A percentile compares a stretch with the other conserved stretches of the same genome.
Conservation (phyloP, 352 stramenopile genomes). For the Thraustochytrium sp. region DNA sequence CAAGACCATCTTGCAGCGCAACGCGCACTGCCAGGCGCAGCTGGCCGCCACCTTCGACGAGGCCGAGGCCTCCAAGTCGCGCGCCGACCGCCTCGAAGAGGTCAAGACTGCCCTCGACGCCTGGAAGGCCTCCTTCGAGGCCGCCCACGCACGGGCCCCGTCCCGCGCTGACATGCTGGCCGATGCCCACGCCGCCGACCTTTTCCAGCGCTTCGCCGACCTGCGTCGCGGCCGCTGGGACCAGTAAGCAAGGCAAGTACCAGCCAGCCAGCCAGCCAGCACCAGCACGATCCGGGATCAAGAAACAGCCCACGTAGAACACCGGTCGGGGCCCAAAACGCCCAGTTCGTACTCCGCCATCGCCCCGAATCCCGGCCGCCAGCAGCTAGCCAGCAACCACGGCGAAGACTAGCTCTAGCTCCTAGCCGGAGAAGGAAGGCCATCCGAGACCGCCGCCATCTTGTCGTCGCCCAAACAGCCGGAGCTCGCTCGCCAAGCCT, state of each 20-base stretch:
- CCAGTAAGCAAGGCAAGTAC: not conserved
- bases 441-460: no score
- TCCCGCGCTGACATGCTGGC: constrained; percentile 64
- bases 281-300: no score
- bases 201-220: constrained; percentile 65
- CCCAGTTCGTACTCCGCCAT: no score
- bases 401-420: no score
- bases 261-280: no score
- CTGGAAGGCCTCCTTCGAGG: constrained; percentile 66
- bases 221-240: constrained; percentile 4
- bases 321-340: no score
- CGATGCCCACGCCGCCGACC: constrained; percentile 57
- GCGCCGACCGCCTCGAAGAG: constrained; percentile 58
- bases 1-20: not conserved
- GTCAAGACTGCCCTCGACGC: constrained; percentile 60
- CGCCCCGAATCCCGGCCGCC: no score
- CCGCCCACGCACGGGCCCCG: constrained; percentile 56
- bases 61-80: constrained; percentile 26
- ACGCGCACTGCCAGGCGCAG: constrained; percentile 14
- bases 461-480: no score
- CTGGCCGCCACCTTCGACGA: constrained; percentile 5
- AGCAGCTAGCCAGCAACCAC: no score
- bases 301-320: no score
- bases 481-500: no score
- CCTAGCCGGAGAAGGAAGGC: no score